These are phyloP conservation scores for Talaromyces amestolkiae DNA, from an alignment of 2,329 filamentous ascomycete species.

Conservation along the genomic window DNA sequence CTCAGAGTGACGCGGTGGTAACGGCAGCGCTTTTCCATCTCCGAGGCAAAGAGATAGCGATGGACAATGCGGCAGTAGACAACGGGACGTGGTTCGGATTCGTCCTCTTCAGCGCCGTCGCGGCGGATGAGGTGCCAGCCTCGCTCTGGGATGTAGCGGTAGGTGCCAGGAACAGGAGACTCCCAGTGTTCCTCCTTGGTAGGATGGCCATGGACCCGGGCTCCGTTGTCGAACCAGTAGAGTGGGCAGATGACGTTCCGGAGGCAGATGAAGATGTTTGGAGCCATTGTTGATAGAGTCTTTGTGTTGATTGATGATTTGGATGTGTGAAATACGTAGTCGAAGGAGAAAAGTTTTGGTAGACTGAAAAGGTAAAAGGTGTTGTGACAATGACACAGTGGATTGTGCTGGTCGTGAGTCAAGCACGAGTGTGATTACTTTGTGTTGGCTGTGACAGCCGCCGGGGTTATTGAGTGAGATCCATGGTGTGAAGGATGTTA, in stretches of 20 bases:
- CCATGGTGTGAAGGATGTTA: constrained; percentile 1
- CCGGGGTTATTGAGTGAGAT: constrained; percentile 18
- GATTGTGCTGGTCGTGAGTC: not conserved
- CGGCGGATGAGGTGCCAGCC: constrained; percentile 51
- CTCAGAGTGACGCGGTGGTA: constrained; percentile 41
- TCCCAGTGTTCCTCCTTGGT: constrained; percentile 50
- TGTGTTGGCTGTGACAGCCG: constrained; percentile 17
- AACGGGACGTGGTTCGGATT: constrained; percentile 32
- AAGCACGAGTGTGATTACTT: not conserved
- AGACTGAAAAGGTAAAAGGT: not conserved
- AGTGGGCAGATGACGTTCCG: constrained; percentile 48
- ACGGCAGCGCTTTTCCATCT: constrained; percentile 49
- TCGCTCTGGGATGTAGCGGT: constrained; percentile 50
- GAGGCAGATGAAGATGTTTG: constrained; percentile 52
- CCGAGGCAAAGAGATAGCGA: constrained; percentile 48
- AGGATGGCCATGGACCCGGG: constrained; percentile 38
- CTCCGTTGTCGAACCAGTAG: constrained; percentile 49
- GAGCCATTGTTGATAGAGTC: constrained; percentile 41
- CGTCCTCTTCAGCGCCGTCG: constrained; percentile 34
- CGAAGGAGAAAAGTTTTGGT: not conserved
- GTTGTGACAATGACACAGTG: constrained; percentile 1
- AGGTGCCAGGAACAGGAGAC: constrained; percentile 48
- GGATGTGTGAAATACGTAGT: not conserved
- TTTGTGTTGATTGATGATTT: not conserved
- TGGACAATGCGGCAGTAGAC: constrained; percentile 51